Base-by-base conservation (phyloP, 2,329 filamentous ascomycete genomes). In the Blastomyces percursus region DNA sequence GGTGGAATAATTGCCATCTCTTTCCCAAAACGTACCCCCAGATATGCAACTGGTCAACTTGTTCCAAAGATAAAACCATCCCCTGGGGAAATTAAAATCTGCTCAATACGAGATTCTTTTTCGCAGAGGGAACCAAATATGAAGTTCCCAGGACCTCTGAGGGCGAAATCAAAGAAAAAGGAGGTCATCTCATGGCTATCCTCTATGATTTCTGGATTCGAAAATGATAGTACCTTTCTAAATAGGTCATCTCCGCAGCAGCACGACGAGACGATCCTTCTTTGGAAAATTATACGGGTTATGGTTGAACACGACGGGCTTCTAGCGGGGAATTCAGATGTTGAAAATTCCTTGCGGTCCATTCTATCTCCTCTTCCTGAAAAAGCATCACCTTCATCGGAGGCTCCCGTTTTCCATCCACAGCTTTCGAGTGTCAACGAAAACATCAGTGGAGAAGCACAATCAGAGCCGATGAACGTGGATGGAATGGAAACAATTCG, bases 121-220 rank as follows among this genome's bases (percentile, higher is more conserved):
- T 86, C 89, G 4, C 78, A 91, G 9, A 79, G 84, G 30, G 90
- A 94, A 42, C 83, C 86, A 2, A 78, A 94, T 58, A 82, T 85
- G 21, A 91, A 87, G 68, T 97, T 97, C 70, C 94, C 94, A 0
- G 94, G 94, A 0, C 94, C 95, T 2, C 78, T 99, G 35, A 91
- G 88, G 74, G 83, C 86, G 50, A 97, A 96, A 72, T 86, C 87
- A 1, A 97, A 96, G 80, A 99, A 99, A 81, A 99, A 97, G 78
- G 93, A 99, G 61, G 84, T 91, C 0, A 69, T 92, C 52, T 76
- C 84, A 1, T 99, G 95, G 94, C 80, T 99, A 54, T 83, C 81
- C 4, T 79, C 82, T 64, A 90, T 87, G 60, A 93, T 97, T 62
- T 86, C 90, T 46, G 78, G 78, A 0, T 76, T 96, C 44, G 90